Evolutionary conservation across 371 early-diverging fungal species (phyloP), one percentile per base, ranked within the genome.

Genomic region (Mortierella polycephala): DNA sequence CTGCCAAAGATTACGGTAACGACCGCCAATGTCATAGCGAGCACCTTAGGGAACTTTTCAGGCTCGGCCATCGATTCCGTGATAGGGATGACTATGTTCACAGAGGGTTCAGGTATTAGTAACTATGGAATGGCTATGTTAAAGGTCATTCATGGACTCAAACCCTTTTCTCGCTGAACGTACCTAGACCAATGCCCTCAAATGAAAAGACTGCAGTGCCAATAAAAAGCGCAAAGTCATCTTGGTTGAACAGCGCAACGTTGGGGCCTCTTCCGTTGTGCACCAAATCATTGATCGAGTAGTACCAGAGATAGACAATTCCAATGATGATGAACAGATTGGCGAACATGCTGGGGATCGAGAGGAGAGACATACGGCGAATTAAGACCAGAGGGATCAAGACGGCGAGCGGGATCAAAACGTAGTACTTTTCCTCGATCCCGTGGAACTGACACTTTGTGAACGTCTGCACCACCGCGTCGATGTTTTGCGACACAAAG

Each of bases 241-340:
- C 75, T 14, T 75, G 61, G 77, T 92, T 91, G 69, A 91, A 81
- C 72, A 80, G 62, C 57, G 83, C 75, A 37, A 74, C 46, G 1
- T 68, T 47, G n/a, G 68, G 68, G 0, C 68, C 68, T 2, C 47
- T 13, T 8, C 68, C 68, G 14, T 60, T 50, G 9, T 21, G 39
- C 5, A 82, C 71, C 37, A 92, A 60, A 40, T 85, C 75, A 41
- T 81, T 75, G 41, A 92, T 44, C 67, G 91, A 90, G 61, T 86
- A 87, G 60, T 85, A 87, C 65, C 92, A 86, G 45, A 94, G 73
- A 67, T 92, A 94, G n/a, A 81, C 75, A n/a, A 93, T 74, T 7
- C 94, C 94, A 74, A 90, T 71, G 23, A 92, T 84, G 67, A 94
- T 94, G 69, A 93, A 92, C 1, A 90, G 87, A 80, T 93, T 92